These are phyloP conservation scores for Colletotrichum gigasporum DNA, from an alignment of 2,329 filamentous ascomycete species.

Conservation along the genomic window DNA sequence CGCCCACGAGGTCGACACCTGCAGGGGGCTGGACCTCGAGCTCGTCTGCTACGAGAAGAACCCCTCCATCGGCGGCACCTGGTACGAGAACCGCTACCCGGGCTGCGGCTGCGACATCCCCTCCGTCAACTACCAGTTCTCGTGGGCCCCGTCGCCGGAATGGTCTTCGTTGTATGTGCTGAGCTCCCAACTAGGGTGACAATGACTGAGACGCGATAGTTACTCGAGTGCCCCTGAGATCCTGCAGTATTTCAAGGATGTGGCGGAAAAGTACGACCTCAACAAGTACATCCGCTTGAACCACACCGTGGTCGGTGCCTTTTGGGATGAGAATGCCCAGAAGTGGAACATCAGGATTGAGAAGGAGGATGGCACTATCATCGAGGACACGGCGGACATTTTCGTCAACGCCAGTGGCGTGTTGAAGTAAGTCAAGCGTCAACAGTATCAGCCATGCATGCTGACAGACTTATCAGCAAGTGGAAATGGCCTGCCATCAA, in stretches of 20 bases:
- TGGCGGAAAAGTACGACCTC: constrained; percentile 35
- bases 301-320: constrained; percentile 32
- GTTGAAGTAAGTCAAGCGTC: constrained; percentile 55
- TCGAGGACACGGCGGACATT: constrained; percentile 34
- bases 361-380: constrained; percentile 11
- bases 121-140: constrained; percentile 35
- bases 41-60: constrained; percentile 42
- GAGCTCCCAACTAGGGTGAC: no score
- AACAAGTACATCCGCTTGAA: constrained; percentile 35
- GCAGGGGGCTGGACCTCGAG: constrained; percentile 34
- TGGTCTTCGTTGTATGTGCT: constrained; percentile 21
- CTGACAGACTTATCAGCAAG: constrained; percentile 27
- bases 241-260: constrained; percentile 36
- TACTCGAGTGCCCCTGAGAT: constrained; percentile 36
- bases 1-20: constrained; percentile 34
- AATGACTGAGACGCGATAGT: not conserved
- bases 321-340: constrained; percentile 36
- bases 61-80: constrained; percentile 36
- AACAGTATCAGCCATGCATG: constrained; percentile 41
- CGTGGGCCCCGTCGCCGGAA: constrained; percentile 14
- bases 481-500: constrained; percentile 42
- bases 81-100: constrained; percentile 38
- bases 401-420: constrained; percentile 50
- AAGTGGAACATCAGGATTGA: constrained; percentile 33
- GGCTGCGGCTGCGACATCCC: constrained; percentile 38